phyloP scores from a whole-genome alignment of 148 eudicot species.

The Camellia japonica region DNA sequence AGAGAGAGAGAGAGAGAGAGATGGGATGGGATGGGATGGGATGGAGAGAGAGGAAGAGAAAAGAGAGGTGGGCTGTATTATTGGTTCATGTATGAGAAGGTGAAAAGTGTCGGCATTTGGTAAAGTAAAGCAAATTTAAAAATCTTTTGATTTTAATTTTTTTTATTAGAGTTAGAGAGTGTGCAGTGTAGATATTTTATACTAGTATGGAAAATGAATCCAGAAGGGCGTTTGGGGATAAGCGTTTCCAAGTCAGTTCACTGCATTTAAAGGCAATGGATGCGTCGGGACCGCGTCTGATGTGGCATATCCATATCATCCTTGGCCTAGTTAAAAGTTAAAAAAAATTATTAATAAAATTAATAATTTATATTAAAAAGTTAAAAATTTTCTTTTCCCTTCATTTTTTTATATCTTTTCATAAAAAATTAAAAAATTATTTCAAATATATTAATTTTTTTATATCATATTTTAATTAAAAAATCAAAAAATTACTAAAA shows the following conservation, averaged over 20 bases:
- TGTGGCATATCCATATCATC: not conserved
- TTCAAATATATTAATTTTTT: no score
- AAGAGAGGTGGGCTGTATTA: not conserved
- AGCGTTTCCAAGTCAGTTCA: no score
- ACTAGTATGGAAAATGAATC: not conserved
- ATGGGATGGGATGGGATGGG: no score
- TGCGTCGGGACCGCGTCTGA: no score
- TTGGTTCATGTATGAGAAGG: conserved; percentile 16
- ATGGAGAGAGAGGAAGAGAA: not conserved
- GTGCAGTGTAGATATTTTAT: not conserved
- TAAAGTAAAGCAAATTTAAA: conserved; percentile 3
- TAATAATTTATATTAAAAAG: not conserved
- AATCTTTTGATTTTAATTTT: not conserved
- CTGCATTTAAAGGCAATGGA: no score
- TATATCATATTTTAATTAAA: no score
- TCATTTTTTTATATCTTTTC: no score
- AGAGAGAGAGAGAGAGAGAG: not conserved
- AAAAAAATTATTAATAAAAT: not conserved
- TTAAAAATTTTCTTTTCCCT: no score
- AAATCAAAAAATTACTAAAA: no score
- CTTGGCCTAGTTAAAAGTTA: not conserved
- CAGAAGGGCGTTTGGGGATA: no score
- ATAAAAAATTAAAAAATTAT: no score
- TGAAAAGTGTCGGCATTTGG: conserved; percentile 41
- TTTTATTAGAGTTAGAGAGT: not conserved